Evolutionary conservation across 179 eudicot genomes (phyloP).

Genomic region (Spinacia oleracea): DNA sequence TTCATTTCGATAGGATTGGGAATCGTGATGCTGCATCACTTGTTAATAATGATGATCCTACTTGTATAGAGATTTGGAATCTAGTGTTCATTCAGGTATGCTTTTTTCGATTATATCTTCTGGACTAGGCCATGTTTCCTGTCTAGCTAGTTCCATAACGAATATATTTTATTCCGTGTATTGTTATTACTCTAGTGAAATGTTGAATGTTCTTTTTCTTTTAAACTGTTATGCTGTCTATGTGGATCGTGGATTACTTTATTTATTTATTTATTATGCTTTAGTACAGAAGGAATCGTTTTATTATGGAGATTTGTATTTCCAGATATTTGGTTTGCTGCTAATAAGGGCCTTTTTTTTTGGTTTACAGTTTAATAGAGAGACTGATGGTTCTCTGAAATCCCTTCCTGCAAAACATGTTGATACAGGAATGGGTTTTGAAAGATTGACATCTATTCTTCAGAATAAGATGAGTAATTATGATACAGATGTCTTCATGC

Average conservation of each 20-base stretch:
- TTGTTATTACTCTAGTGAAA: background rate
- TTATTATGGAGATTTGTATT: background rate
- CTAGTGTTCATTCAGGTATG: constrained; percentile 95
- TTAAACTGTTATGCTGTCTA: constrained; percentile 3
- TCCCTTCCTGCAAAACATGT: constrained; percentile 96
- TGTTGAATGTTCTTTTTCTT: background rate
- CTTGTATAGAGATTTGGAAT: constrained; percentile 98
- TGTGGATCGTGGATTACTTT: too few relatives aligned
- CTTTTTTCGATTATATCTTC: constrained; percentile 1
- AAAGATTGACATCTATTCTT: constrained; percentile 94
- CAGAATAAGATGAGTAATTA: constrained; percentile 97
- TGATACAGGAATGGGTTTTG: constrained; percentile 99
- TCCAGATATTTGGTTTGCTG: constrained; percentile 1
- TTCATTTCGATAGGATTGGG: constrained; percentile 92
- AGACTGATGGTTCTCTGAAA: constrained; percentile 73
- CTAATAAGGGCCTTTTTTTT: constrained; percentile 12
- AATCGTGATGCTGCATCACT: constrained; percentile 85
- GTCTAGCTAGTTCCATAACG: background rate
- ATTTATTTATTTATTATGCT: background rate
- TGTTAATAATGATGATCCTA: constrained; percentile 95
- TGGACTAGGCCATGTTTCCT: background rate
- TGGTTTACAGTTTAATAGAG: constrained; percentile 78
- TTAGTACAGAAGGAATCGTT: background rate
- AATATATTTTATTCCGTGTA: background rate
- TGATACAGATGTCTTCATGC: constrained; percentile 93